Evolutionary conservation across 768 basidiomycete genomes (phyloP).

Genomic region (Lactifluus rugatus): DNA sequence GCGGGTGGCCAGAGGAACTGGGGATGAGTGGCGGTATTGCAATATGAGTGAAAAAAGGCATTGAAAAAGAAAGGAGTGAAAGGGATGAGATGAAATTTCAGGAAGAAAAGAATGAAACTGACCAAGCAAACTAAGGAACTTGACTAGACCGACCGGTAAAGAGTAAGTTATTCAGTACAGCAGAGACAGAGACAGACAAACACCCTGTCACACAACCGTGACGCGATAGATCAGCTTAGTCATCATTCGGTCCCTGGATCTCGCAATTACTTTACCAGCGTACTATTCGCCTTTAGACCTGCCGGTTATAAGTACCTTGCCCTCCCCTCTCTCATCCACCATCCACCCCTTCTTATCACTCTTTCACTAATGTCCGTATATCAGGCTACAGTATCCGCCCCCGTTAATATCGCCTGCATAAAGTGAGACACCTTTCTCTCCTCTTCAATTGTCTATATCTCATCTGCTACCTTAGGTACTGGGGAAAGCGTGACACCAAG

Average conservation of each 20-base stretch:
- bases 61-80: background rate
- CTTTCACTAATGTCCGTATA: slow-evolving; percentile 43
- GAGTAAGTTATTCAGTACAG: background rate
- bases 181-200: background rate
- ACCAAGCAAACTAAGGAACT: background rate
- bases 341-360: background rate
- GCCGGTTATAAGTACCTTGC: slow-evolving; percentile 14
- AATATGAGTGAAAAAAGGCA: slow-evolving; percentile 11
- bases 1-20: slow-evolving; percentile 17
- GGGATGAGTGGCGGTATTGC: background rate
- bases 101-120: background rate
- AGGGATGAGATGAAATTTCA: no score
- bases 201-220: background rate
- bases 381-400: slow-evolving; percentile 86
- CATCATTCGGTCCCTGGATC: background rate
- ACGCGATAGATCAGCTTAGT: background rate
- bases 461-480: slow-evolving; percentile 55
- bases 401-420: slow-evolving; percentile 97
- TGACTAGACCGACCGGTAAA: background rate
- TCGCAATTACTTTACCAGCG: slow-evolving; percentile 3
- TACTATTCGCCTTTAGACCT: slow-evolving; percentile 23
- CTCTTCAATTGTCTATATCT: background rate
- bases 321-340: background rate
- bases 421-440: slow-evolving; percentile 46
- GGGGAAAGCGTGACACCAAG: slow-evolving; percentile 96